phyloP scores from a whole-genome alignment of 768 basidiomycete species.

The Serendipita sp. region DNA sequence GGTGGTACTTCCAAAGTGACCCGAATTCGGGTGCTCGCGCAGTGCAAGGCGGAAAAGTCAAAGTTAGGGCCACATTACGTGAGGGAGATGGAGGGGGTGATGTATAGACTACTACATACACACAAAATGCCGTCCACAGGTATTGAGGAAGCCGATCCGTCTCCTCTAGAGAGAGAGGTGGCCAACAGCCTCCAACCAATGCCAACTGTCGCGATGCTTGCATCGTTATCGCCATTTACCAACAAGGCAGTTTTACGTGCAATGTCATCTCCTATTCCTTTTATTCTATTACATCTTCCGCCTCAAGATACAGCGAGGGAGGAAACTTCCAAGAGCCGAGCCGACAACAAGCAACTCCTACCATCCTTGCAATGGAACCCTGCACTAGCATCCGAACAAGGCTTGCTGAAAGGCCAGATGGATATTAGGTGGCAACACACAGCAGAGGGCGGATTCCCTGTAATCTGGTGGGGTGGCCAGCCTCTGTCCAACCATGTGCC shows the following conservation, averaged over 20 bases:
- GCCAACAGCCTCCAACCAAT: constrained; percentile 10
- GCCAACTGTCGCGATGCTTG: constrained; percentile 51
- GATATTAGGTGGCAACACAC: constrained; percentile 53
- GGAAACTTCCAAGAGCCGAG: constrained; percentile 8
- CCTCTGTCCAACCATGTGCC: constrained; percentile 17
- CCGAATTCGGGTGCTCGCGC: constrained; percentile 59
- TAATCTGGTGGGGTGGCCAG: constrained; percentile 28
- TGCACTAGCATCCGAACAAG: constrained; percentile 37
- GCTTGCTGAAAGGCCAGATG: constrained; percentile 42
- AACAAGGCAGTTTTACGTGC: constrained; percentile 51
- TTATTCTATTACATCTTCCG: constrained; percentile 68
- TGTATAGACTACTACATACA: constrained; percentile 31
- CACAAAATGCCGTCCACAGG: background rate
- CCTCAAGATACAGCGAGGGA: constrained; percentile 15
- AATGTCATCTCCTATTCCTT: constrained; percentile 57
- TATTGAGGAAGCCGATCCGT: constrained; percentile 1
- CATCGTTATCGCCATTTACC: constrained; percentile 73
- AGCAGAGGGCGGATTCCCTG: constrained; percentile 21
- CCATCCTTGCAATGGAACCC: constrained; percentile 54
- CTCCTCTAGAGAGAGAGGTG: background rate
- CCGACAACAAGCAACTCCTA: constrained; percentile 16
- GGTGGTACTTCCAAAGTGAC: background rate
- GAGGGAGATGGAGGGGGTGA: constrained; percentile 84
- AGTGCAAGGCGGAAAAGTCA: constrained; percentile 85
- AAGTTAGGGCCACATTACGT: constrained; percentile 65